Evolutionary conservation across 495 filamentous ascomycete genomes (phyloP).

Genomic region (Viridothelium virens): DNA sequence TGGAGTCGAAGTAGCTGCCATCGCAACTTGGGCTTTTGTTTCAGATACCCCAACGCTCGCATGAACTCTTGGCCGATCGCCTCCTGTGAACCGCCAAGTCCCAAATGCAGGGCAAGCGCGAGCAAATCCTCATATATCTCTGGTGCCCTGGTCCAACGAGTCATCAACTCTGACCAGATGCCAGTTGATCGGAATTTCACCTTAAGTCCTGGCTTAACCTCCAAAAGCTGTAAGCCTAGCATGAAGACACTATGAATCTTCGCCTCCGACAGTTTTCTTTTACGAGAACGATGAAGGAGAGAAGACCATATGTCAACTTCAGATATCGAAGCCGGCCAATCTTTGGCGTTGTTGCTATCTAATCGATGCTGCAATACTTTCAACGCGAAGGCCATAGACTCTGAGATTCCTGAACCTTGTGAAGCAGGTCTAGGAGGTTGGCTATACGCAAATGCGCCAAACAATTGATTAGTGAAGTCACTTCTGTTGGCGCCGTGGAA

Average conservation of each 20-base stretch:
- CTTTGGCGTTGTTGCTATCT: constrained; percentile 1
- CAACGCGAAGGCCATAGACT: not conserved
- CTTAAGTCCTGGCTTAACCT: constrained; percentile 11
- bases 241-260: constrained; percentile 16
- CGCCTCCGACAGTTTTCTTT: constrained; percentile 15
- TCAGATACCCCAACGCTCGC: not conserved
- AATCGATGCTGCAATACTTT: not conserved
- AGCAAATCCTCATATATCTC: constrained; percentile 20
- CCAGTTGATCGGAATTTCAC: not conserved
- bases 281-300: constrained; percentile 16
- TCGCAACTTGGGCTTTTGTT: not conserved
- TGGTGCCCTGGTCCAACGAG: constrained; percentile 19
- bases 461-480: not conserved
- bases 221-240: constrained; percentile 22
- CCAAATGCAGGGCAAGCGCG: constrained; percentile 18
- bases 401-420: not conserved
- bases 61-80: constrained; percentile 18
- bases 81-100: constrained; percentile 19
- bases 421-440: not conserved
- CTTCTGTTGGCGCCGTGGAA: not conserved
- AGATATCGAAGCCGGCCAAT: constrained; percentile 16
- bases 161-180: constrained; percentile 13
- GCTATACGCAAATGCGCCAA: not conserved
- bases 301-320: constrained; percentile 20
- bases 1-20: constrained; percentile 26